These are phyloP conservation scores for Diversispora eburnea DNA, from an alignment of 192 early-diverging fungal species.

Conservation along the genomic window DNA sequence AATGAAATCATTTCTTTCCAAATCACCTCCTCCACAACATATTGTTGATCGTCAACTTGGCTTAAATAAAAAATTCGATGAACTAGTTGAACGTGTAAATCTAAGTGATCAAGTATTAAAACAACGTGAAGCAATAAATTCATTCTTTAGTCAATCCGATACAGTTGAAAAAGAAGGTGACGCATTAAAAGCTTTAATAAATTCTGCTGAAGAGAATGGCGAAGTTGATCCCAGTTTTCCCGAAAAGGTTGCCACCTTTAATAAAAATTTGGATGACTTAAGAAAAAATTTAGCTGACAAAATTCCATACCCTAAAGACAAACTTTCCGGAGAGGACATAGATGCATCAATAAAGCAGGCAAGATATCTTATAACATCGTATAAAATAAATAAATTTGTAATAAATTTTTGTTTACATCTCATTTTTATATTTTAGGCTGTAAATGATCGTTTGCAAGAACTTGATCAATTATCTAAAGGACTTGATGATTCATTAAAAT, in stretches of 20 bases:
- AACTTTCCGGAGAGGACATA: not conserved
- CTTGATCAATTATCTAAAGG: constrained; percentile 14
- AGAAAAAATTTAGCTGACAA: constrained; percentile 2
- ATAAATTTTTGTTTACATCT: not conserved
- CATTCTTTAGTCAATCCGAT: constrained; percentile 3
- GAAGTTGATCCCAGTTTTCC: not conserved
- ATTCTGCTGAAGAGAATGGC: constrained; percentile 9
- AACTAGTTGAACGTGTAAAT: not conserved
- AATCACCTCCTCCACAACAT: constrained; percentile 3
- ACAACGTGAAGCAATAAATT: constrained; percentile 12
- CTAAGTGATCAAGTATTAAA: constrained; percentile 15
- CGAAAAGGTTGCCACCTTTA: constrained; percentile 9
- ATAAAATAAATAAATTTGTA: not conserved
- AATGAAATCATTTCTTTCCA: constrained; percentile 14
- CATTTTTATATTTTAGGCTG: not conserved
- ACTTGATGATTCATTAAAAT: constrained; percentile 7
- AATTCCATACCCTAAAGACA: constrained; percentile 9
- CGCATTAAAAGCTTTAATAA: not conserved
- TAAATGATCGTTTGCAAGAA: not conserved
- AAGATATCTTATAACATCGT: not conserved
- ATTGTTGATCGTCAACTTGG: constrained; percentile 9
- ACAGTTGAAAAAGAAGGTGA: constrained; percentile 14
- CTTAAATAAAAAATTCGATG: not conserved
- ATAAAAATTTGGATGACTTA: constrained; percentile 2
- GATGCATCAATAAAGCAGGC: constrained; percentile 19